Base-by-base conservation (phyloP, 2,329 filamentous ascomycete species). In the Magnaporthales sp. region DNA sequence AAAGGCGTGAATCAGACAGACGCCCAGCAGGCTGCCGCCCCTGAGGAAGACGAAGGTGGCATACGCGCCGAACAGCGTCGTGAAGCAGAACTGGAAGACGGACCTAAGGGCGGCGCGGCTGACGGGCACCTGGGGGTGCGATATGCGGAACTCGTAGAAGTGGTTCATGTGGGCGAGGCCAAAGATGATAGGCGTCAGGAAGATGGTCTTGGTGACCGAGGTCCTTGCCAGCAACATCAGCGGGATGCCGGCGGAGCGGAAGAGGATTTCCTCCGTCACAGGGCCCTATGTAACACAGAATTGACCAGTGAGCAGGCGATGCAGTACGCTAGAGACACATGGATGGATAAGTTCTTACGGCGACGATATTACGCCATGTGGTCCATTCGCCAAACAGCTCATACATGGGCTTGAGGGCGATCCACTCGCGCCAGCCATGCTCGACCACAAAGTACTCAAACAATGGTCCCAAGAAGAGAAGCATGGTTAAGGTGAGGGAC, bases 131-230 rank as follows among this genome's bases (percentile, higher is more conserved):
- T 86, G 82, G 9, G 92, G 91, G 72, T 96, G 87, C 1, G 90
- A 91, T 67, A 96, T 82, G 67, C 90, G 86, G 77, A 96, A 97
- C 79, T 98, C 95, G 80, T 97, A 96, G 76, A 96, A 92, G 79
- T 99, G 95, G 78, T 99, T 94, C 63, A 96, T 78, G 78, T 99
- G 95, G 8, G 95, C 93, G 61, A 97, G 87, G 65, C 94, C 94
- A 75, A 98, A 98, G 76, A 97, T 89, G 11, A 97, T 80, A 7
- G 94, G 94, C 1, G 92, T 91, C 11, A 92, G 80, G 78, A 96
- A 92, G 73, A 96, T 86, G 70, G 91, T 92, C 56, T 80, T 80
- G 2, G 73, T 70, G 30, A 82, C 73, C 60, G 83, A 82, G 64
- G 87, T 80, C 61, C 84, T 84, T 24, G 92, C 88, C 64, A 93